Base-by-base conservation (phyloP, 495 filamentous ascomycete genomes). In the Lophium mytilinum region DNA sequence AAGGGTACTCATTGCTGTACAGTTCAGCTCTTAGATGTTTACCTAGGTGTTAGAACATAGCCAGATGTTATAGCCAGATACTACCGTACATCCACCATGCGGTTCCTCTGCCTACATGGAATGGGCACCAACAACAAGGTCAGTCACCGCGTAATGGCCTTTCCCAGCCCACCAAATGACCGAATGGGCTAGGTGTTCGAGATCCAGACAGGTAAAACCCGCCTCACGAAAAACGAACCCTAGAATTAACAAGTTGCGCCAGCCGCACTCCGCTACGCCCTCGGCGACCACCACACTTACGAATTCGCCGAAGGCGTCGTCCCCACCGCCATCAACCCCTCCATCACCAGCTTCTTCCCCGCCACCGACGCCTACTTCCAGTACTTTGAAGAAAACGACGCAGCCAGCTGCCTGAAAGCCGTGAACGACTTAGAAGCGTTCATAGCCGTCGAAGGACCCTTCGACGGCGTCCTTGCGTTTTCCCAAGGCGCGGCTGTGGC, bases 381-480 rank as follows among this genome's bases (percentile, higher is more conserved):
- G 11, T 48, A 48, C 45, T 48, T 48, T n/a, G 45, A 48, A 4
- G 15, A 15, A n/a, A 24, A n/a, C 40, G 17, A 51, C 56, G 1
- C 37, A 4, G 15, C 45, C 17, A 48, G 45, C 45, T 48, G 30
- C 45, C n/a, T 48, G 24, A 53, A 58, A 6, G 67, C 67, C 0
- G 34, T 66, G 14, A 21, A 55, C 3, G 21, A 68, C 30, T 53
- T 69, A 11, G 41, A 40, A 1, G 24, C 3, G 6, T 66, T 55
- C 50, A 63, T 68, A 8, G 64, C 49, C 7, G 48, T 55, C 4
- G 68, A 65, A 35, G 71, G 68, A 3, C 69, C 71, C 1, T 73
- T 67, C 39, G 71, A 73, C 47, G 71, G 69, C 0, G 54, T 73
- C 8, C 41, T 73, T n/a, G 71, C 57, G 15, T 73, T 72, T 50